Evolutionary conservation across 2,329 filamentous ascomycete genomes (phyloP).

Genomic region (Pseudohalonectria lignicola): DNA sequence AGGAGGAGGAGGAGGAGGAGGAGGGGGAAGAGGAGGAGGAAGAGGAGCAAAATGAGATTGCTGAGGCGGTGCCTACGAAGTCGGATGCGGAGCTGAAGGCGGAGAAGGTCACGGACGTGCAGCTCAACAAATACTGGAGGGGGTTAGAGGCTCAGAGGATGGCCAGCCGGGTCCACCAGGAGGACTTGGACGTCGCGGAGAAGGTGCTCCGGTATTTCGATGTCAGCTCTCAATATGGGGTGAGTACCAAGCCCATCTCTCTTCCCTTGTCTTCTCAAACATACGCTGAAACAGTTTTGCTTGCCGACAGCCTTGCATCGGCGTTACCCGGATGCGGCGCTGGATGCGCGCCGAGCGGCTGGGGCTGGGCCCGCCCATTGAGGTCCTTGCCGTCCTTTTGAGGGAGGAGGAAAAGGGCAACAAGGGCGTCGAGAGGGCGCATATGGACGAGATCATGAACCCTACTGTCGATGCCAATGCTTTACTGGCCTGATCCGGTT

Average conservation of each 20-base stretch:
- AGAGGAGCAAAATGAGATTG: conserved; percentile 14
- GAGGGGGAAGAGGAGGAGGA: conserved; percentile 14
- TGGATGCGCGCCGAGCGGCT: conserved; percentile 80
- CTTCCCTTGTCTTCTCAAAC: background rate
- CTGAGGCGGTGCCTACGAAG: conserved; percentile 20
- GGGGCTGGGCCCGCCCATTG: conserved; percentile 78
- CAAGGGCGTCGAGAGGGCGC: conserved; percentile 49
- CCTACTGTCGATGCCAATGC: no score
- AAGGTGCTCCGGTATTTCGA: conserved; percentile 90
- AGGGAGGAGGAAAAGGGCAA: conserved; percentile 52
- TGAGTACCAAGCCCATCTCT: conserved; percentile 53
- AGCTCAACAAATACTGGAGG: conserved; percentile 71
- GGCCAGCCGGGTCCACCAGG: conserved; percentile 67
- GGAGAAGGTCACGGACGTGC: conserved; percentile 50
- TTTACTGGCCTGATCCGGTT: no score
- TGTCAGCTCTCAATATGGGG: conserved; percentile 81
- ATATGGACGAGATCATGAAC: conserved; percentile 60
- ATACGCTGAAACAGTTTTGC: conserved; percentile 7
- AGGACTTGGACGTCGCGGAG: conserved; percentile 60
- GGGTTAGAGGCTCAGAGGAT: conserved; percentile 57
- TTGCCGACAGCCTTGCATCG: conserved; percentile 65
- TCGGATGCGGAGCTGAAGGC: conserved; percentile 46
- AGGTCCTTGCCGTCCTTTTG: conserved; percentile 77
- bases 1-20: conserved; percentile 12
- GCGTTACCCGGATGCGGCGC: conserved; percentile 67